Percentiles rank a stretch among this genome's conserved stretches.
Conservation (phyloP, 2,329 filamentous ascomycete genomes). For the Sphaerulina populicola region DNA sequence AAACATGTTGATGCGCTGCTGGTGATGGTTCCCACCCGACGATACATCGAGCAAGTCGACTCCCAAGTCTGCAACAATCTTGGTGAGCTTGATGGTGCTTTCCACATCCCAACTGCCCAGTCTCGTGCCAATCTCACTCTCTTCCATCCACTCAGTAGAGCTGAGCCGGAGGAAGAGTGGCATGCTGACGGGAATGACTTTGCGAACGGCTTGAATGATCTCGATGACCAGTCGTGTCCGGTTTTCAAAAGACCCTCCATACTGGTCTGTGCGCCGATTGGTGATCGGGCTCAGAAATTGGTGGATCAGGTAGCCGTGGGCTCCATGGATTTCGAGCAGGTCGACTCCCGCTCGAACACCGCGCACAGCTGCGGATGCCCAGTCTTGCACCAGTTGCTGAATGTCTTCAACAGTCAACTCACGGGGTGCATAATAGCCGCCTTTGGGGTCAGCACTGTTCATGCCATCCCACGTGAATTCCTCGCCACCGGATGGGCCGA, state of each 20-base stretch:
- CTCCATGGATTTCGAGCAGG: slow-evolving; percentile 69
- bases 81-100: slow-evolving; percentile 55
- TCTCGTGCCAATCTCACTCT: slow-evolving; percentile 43
- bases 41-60: slow-evolving; percentile 82
- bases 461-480: slow-evolving; percentile 36
- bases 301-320: slow-evolving; percentile 69
- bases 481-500: slow-evolving; percentile 46
- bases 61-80: slow-evolving; percentile 61
- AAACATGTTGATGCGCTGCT: slow-evolving; percentile 40
- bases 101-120: slow-evolving; percentile 58
- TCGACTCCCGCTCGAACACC: slow-evolving; percentile 58
- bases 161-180: slow-evolving; percentile 65
- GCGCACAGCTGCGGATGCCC: slow-evolving; percentile 52
- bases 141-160: slow-evolving; percentile 66
- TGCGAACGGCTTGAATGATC: slow-evolving; percentile 46
- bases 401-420: slow-evolving; percentile 60
- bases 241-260: slow-evolving; percentile 64
- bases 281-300: slow-evolving; percentile 59
- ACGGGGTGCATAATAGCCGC: slow-evolving; percentile 33
- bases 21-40: slow-evolving; percentile 60
- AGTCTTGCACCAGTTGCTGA: slow-evolving; percentile 53
- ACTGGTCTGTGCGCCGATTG: slow-evolving; percentile 60
- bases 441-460: slow-evolving; percentile 22
- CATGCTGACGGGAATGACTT: slow-evolving; percentile 55
- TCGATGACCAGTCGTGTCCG: slow-evolving; percentile 60